phyloP scores from a whole-genome alignment of 164 flowering plant species.

The Santalum album region DNA sequence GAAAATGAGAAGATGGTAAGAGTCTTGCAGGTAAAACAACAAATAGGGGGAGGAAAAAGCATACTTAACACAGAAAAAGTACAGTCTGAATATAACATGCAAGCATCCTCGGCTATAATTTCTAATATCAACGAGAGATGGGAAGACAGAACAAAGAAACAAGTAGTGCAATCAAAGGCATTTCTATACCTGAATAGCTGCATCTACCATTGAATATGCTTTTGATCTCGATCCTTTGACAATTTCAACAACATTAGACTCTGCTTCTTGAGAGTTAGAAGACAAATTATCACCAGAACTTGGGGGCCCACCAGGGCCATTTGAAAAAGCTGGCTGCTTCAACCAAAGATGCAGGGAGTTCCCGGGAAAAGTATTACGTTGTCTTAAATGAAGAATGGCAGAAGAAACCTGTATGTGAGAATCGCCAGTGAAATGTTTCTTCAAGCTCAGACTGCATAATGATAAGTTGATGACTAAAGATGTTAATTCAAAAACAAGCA shows the following conservation, averaged over 20 bases:
- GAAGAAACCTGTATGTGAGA: conserved; percentile 24
- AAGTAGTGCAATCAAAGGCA: too few species aligned
- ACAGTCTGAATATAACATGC: too few species aligned
- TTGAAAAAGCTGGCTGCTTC: conserved; percentile 11
- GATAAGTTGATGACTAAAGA: neutral
- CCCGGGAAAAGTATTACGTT: conserved; percentile 13
- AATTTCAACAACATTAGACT: conserved; percentile 23
- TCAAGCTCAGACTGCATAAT: neutral
- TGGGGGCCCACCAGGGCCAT: conserved; percentile 7
- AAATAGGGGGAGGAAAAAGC: too few species aligned
- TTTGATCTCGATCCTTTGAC: conserved; percentile 24
- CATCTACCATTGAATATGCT: conserved; percentile 34
- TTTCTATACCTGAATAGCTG: conserved; percentile 30
- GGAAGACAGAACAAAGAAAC: too few species aligned
- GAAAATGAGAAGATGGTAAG: too few species aligned
- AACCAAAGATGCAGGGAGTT: conserved; percentile 17
- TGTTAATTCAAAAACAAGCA: neutral
- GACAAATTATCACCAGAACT: conserved; percentile 11
- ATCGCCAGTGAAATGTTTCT: conserved; percentile 4
- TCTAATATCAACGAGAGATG: too few species aligned
- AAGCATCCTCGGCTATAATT: too few species aligned
- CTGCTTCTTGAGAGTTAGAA: conserved; percentile 15
- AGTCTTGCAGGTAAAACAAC: too few species aligned
- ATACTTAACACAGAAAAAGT: too few species aligned
- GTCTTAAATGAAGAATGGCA: conserved; percentile 18